Evolutionary conservation across 2,329 filamentous ascomycete species (phyloP), one percentile per base, ranked within the genome.

Genomic region (Chalaropsis thielavioides): DNA sequence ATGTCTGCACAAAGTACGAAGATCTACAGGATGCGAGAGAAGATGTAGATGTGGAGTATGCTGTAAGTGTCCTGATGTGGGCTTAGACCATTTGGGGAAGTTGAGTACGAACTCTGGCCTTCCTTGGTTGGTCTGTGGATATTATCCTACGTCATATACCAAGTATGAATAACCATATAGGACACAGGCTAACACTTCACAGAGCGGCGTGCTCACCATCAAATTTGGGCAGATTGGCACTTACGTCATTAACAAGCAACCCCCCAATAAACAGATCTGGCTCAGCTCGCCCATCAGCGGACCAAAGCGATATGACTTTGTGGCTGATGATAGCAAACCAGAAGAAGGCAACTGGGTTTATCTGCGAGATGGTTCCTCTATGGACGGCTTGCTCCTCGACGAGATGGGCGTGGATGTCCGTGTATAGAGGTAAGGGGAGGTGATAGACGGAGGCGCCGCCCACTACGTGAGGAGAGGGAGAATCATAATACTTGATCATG

Each of bases 181-280:
- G 15, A 46, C 6, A 46, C n/a, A 40, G 4, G n/a, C 61, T 68
- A 63, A 69, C 62, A 59, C 61, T 13, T 19, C 4, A 63, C 71
- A 96, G 92, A 83, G 90, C 64, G 92, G 94, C 64, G 91, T 97
- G 65, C 81, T 97, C 70, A 91, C 86, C 68, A 80, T 97, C 71
- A 80, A 78, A 6, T 83, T 89, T 70, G 83, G 84, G 1, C 78
- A 80, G 13, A 79, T 84, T 62, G 91, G 92, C 68, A 92, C 84
- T 38, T 99, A 95, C 73, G 89, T 99, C 67, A 82, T 99, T 77
- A 99, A 99, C 83, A 99, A 99, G 76, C 94, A 99, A 75, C 94
- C 94, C 0, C 91, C 92, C 22, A 97, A 96, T 80, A 94, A 91
- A 79, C 94, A 88, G 74, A 96, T 99, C 72, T 99, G 94, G 94